Percentiles rank a stretch among this genome's conserved stretches.
phyloP scores from a whole-genome alignment of 2,329 filamentous ascomycete species.

The Didymella segeticola region DNA sequence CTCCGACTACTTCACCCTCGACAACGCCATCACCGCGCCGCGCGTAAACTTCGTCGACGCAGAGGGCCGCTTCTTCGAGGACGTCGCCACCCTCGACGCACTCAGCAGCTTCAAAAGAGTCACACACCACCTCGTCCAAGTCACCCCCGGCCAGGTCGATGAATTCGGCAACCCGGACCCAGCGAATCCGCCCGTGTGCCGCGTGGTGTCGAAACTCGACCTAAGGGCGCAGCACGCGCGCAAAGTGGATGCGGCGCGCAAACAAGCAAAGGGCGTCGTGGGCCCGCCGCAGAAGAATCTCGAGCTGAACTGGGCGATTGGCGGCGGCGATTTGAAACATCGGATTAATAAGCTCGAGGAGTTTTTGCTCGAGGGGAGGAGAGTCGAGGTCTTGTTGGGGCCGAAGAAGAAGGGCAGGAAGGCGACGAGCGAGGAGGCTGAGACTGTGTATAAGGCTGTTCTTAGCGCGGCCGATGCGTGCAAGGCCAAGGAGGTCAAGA shows the following conservation, averaged over 20 bases:
- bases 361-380: constrained; percentile 77
- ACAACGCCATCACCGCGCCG: constrained; percentile 58
- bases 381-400: constrained; percentile 75
- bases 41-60: constrained; percentile 54
- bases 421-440: constrained; percentile 64
- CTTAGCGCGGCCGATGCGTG: constrained; percentile 52
- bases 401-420: constrained; percentile 69
- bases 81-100: constrained; percentile 42
- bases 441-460: constrained; percentile 63
- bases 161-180: constrained; percentile 50
- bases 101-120: constrained; percentile 57
- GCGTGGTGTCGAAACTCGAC: constrained; percentile 67
- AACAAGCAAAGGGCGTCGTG: constrained; percentile 43
- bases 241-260: constrained; percentile 53
- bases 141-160: constrained; percentile 45
- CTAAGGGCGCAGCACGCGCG: constrained; percentile 56
- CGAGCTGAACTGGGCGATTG: constrained; percentile 92
- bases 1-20: constrained; percentile 51
- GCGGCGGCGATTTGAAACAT: constrained; percentile 74
- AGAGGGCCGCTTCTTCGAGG: constrained; percentile 44
- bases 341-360: constrained; percentile 57
- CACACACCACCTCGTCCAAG: constrained; percentile 60
- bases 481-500: constrained; percentile 33
- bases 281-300: constrained; percentile 68
- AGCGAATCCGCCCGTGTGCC: constrained; percentile 67